These are phyloP conservation scores for Rubia balearica DNA, from an alignment of 305 asterid species.

Conservation along the genomic window DNA sequence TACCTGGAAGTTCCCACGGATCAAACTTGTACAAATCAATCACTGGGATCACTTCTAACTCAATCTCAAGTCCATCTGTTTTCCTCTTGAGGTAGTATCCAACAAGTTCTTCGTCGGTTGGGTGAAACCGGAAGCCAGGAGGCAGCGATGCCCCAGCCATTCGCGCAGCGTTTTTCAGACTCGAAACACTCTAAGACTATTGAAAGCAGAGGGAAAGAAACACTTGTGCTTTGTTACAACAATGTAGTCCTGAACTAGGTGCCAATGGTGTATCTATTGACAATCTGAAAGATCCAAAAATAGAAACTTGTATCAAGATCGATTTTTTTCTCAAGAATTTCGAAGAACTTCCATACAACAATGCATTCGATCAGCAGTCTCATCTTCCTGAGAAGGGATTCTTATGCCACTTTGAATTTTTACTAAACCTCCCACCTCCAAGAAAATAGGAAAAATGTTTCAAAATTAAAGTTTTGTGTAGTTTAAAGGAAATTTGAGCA, in stretches of 20 bases:
- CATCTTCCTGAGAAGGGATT: slow-evolving; percentile 29
- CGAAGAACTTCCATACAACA: slow-evolving; percentile 23
- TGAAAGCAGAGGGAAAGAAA: slow-evolving; percentile 9
- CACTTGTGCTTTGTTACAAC: background rate
- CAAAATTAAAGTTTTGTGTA: slow-evolving; percentile 1
- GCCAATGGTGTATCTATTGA: slow-evolving; percentile 29
- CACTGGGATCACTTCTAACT: slow-evolving; percentile 45
- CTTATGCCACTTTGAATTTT: slow-evolving; percentile 1
- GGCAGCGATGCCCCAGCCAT: slow-evolving; percentile 46
- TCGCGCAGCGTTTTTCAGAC: background rate
- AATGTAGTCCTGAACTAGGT: slow-evolving; percentile 19
- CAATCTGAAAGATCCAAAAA: slow-evolving; percentile 48
- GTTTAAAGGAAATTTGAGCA: background rate
- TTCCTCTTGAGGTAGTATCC: slow-evolving; percentile 48
- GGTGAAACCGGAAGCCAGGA: slow-evolving; percentile 52
- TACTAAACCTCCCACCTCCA: slow-evolving; percentile 16
- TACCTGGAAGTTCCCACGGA: slow-evolving; percentile 57
- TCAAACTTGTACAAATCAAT: slow-evolving; percentile 44
- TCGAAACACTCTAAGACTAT: slow-evolving; percentile 1
- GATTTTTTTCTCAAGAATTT: slow-evolving; percentile 28
- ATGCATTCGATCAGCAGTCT: slow-evolving; percentile 25
- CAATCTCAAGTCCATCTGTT: slow-evolving; percentile 44
- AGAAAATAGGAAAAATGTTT: background rate
- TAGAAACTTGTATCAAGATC: slow-evolving; percentile 36
- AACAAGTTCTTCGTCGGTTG: slow-evolving; percentile 44